These are phyloP conservation scores for Chenopodium berlandieri DNA, from an alignment of 148 eudicot genomes.

Conservation along the genomic window DNA sequence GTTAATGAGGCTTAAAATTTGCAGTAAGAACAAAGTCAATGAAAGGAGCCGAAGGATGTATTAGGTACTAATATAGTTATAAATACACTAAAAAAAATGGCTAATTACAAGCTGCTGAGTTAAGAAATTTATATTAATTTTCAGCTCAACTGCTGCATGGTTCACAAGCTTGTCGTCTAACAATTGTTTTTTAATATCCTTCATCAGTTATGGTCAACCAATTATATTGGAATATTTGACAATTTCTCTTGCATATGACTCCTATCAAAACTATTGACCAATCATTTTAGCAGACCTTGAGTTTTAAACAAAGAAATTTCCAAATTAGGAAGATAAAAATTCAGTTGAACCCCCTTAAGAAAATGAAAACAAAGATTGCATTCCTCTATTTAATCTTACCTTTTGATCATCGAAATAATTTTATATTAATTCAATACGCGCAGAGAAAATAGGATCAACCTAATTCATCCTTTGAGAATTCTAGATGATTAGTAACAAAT, in stretches of 20 bases:
- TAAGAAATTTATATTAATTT: not conserved
- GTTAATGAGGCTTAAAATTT: not conserved
- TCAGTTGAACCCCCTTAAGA: not conserved
- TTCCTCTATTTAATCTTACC: too few relatives aligned
- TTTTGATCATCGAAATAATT: too few relatives aligned
- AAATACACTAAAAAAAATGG: too few relatives aligned
- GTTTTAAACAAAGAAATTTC: not conserved
- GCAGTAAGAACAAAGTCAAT: not conserved
- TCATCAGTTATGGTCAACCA: slow-evolving; percentile 4
- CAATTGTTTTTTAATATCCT: too few relatives aligned
- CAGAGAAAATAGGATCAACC: too few relatives aligned
- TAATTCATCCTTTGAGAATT: too few relatives aligned
- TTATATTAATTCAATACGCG: too few relatives aligned
- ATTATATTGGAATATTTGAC: not conserved
- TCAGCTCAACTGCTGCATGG: not conserved
- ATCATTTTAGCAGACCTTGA: not conserved
- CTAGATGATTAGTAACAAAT: too few relatives aligned
- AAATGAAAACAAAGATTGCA: too few relatives aligned
- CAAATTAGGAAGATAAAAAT: not conserved
- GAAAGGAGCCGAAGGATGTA: not conserved
- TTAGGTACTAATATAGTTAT: not conserved
- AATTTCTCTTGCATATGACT: slow-evolving; percentile 1
- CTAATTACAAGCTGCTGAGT: not conserved
- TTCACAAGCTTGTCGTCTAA: not conserved
- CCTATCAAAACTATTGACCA: not conserved